Conservation (phyloP, 495 filamentous ascomycete genomes). For the Penicillium chermesinum region DNA sequence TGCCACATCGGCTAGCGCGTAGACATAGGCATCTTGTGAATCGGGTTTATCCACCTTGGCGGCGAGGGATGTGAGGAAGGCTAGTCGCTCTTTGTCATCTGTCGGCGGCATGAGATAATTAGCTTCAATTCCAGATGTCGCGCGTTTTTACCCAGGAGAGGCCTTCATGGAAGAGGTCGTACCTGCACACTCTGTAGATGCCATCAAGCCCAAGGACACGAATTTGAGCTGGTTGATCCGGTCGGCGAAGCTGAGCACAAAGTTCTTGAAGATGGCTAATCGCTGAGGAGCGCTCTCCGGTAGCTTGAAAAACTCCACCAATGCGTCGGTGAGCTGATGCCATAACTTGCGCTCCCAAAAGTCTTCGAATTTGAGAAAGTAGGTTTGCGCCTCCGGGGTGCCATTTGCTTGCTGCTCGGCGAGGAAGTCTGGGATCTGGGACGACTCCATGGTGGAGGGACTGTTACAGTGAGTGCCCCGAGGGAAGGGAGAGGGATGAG, state of each 20-base stretch:
- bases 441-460: conserved; percentile 58
- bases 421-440: conserved; percentile 89
- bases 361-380: conserved; percentile 91
- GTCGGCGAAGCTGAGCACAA: conserved; percentile 92
- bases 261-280: conserved; percentile 84
- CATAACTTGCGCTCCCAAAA: conserved; percentile 98
- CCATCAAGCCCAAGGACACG: conserved; percentile 79
- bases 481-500: neutral
- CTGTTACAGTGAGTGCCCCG: neutral
- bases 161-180: too few species aligned
- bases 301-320: conserved; percentile 84
- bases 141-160: too few species aligned
- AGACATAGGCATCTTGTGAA: conserved; percentile 95
- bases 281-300: conserved; percentile 76
- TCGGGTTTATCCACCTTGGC: conserved; percentile 86
- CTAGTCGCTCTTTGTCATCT: conserved; percentile 85
- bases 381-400: conserved; percentile 78
- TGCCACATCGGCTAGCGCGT: conserved; percentile 86
- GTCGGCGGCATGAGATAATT: neutral
- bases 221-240: conserved; percentile 99
- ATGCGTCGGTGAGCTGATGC: conserved; percentile 92
- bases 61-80: conserved; percentile 77
- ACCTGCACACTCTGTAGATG: conserved; percentile 86
- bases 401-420: conserved; percentile 76
- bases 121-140: neutral